These are phyloP conservation scores for Ustilago esculenta DNA, from an alignment of 1,284 basidiomycete genomes.

Conservation along the genomic window DNA sequence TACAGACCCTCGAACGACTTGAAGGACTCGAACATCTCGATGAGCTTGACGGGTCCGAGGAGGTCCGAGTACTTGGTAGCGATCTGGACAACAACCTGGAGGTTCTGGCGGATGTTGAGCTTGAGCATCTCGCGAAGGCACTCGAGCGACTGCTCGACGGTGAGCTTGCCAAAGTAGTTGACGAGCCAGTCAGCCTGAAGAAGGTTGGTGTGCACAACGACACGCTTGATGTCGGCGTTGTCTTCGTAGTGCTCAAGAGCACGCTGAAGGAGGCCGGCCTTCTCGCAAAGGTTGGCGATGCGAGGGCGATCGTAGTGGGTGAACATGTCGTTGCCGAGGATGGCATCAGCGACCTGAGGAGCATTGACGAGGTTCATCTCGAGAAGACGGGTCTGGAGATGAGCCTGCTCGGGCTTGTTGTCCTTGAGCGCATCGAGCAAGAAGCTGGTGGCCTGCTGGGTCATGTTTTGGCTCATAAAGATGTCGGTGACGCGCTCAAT, in stretches of 20 bases:
- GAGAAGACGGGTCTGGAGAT: conserved; percentile 91
- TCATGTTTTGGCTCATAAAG: conserved; percentile 99
- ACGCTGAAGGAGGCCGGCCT: conserved; percentile 93
- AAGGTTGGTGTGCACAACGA: conserved; percentile 89
- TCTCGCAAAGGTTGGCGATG: conserved; percentile 97
- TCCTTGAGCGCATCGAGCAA: conserved; percentile 98
- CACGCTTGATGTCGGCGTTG: conserved; percentile 94
- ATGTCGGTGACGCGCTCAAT: conserved; percentile 83
- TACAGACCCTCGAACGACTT: conserved; percentile 98
- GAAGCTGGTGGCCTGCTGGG: conserved; percentile 98
- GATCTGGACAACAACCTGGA: conserved; percentile 96
- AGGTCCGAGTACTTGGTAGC: conserved; percentile 99
- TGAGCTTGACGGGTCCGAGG: conserved; percentile 93
- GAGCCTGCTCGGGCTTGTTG: conserved; percentile 96
- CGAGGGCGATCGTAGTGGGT: conserved; percentile 94
- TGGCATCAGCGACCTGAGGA: conserved; percentile 98
- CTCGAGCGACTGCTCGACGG: conserved; percentile 97
- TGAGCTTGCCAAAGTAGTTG: conserved; percentile 95
- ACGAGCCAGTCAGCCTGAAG: conserved; percentile 96
- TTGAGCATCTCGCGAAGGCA: conserved; percentile 97
- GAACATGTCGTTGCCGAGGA: conserved; percentile 99
- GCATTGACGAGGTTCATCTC: conserved; percentile 99
- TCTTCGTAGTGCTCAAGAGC: conserved; percentile 99
- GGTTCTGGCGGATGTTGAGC: conserved; percentile 96
- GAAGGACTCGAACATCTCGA: conserved; percentile 98